phyloP scores from a whole-genome alignment of 2,329 filamentous ascomycete species.

The Claviceps fusiformis region DNA sequence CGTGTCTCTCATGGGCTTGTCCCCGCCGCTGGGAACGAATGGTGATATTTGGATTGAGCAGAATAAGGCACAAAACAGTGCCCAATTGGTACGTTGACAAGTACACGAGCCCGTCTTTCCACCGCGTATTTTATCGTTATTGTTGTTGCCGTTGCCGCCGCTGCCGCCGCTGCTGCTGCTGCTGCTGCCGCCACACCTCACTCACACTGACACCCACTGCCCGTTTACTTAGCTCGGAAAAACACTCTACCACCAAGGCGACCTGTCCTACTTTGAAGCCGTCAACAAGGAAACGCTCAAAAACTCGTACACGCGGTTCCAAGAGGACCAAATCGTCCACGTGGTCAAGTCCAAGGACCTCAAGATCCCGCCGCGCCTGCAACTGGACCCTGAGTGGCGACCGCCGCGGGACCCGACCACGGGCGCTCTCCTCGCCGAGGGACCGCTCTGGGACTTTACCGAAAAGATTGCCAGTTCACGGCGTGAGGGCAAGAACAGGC shows the following conservation, averaged over 20 bases:
- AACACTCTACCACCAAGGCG: constrained; percentile 93
- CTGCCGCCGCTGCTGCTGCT: not conserved
- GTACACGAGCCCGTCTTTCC: no score
- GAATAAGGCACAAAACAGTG: constrained; percentile 64
- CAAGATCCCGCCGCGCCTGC: constrained; percentile 47
- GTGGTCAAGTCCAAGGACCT: constrained; percentile 55
- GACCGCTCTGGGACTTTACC: constrained; percentile 81
- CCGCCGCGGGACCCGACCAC: constrained; percentile 50
- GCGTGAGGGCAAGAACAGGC: constrained; percentile 85
- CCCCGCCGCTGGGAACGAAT: constrained; percentile 49
- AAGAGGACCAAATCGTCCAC: constrained; percentile 79
- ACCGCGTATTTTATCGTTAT: no score
- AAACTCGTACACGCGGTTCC: constrained; percentile 78
- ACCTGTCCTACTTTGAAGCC: constrained; percentile 92
- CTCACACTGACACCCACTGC: no score
- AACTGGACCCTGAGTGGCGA: constrained; percentile 61
- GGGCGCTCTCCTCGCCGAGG: constrained; percentile 51
- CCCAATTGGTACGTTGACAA: constrained; percentile 51
- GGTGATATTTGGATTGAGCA: constrained; percentile 67
- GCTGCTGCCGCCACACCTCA: no score
- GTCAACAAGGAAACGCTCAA: constrained; percentile 97
- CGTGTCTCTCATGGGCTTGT: constrained; percentile 74
- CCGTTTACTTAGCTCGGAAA: constrained; percentile 57
- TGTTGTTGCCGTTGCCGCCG: no score
- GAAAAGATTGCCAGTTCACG: constrained; percentile 73